phyloP scores from a whole-genome alignment of 495 filamentous ascomycete species.

The Penicillium daleae region DNA sequence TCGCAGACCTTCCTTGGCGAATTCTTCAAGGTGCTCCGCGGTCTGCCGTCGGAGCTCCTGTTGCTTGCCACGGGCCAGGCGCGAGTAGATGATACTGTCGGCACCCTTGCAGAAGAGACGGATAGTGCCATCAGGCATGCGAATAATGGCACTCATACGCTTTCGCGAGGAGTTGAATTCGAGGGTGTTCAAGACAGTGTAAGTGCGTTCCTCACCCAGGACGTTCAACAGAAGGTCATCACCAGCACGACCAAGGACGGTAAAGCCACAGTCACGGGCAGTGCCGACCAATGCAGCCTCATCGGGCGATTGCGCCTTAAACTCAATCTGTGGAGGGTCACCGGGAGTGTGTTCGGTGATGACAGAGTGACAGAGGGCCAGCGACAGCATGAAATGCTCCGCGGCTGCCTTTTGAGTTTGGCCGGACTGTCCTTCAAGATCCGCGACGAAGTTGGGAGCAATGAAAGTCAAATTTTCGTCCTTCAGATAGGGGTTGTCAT shows the following conservation, averaged over 20 bases:
- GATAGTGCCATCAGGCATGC: slow-evolving; percentile 93
- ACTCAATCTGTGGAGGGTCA: slow-evolving; percentile 86
- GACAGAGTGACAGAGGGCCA: slow-evolving; percentile 95
- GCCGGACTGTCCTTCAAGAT: slow-evolving; percentile 78
- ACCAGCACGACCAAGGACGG: slow-evolving; percentile 78
- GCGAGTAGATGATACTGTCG: slow-evolving; percentile 96
- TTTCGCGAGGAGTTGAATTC: slow-evolving; percentile 98
- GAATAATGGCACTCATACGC: slow-evolving; percentile 96
- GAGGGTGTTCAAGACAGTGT: slow-evolving; percentile 87
- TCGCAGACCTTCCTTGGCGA: slow-evolving; percentile 91
- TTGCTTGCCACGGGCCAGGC: slow-evolving; percentile 84
- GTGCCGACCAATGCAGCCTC: slow-evolving; percentile 95
- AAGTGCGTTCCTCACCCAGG: slow-evolving; percentile 81
- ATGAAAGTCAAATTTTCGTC: slow-evolving; percentile 92
- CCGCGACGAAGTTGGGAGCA: slow-evolving; percentile 82
- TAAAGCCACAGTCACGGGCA: slow-evolving; percentile 94
- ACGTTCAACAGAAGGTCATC: slow-evolving; percentile 85
- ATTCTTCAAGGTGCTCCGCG: slow-evolving; percentile 94
- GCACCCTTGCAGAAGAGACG: slow-evolving; percentile 97
- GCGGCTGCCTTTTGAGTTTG: slow-evolving; percentile 73
- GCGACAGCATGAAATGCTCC: slow-evolving; percentile 90
- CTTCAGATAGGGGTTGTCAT: slow-evolving; percentile 88
- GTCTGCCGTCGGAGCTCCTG: slow-evolving; percentile 78
- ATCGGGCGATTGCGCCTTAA: slow-evolving; percentile 97
- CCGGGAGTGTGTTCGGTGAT: slow-evolving; percentile 89